Evolutionary conservation across 176 grass and related monocot species (phyloP).

Genomic region (Carex kokanica): DNA sequence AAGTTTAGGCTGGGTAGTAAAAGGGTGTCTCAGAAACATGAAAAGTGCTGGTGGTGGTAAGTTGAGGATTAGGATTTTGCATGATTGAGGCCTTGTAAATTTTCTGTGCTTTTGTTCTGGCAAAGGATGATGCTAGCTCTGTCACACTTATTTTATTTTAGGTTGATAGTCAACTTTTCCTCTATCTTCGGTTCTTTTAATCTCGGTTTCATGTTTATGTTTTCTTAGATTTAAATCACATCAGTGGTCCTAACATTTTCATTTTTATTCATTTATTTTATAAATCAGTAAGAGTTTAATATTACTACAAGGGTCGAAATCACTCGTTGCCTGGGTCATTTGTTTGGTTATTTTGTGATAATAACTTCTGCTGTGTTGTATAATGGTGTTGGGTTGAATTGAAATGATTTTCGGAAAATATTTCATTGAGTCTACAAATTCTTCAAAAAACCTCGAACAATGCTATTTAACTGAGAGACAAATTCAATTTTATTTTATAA

Average conservation of each 20-base stretch:
- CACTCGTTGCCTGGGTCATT: too few species aligned
- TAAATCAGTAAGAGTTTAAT: background rate
- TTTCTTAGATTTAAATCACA: background rate
- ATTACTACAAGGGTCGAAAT: background rate
- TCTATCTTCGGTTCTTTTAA: background rate
- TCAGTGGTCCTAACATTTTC: background rate
- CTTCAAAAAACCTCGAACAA: too few species aligned
- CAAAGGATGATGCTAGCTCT: background rate
- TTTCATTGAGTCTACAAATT: too few species aligned
- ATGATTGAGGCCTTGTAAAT: conserved; percentile 21
- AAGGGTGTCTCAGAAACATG: background rate
- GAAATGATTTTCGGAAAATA: too few species aligned
- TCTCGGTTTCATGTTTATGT: background rate
- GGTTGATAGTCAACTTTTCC: conserved; percentile 5
- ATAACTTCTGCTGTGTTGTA: too few species aligned
- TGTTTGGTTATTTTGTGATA: too few species aligned
- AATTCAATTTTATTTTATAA: too few species aligned
- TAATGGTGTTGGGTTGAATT: too few species aligned
- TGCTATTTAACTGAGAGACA: too few species aligned
- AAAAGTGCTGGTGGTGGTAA: background rate
- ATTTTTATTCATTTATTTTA: background rate
- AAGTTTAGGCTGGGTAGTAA: background rate
- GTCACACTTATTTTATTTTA: background rate
- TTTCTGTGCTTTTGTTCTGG: conserved; percentile 14
- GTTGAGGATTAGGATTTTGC: conserved; percentile 14